Evolutionary conservation across 495 filamentous ascomycete genomes (phyloP).

Genomic region (Aspergillus baeticus): DNA sequence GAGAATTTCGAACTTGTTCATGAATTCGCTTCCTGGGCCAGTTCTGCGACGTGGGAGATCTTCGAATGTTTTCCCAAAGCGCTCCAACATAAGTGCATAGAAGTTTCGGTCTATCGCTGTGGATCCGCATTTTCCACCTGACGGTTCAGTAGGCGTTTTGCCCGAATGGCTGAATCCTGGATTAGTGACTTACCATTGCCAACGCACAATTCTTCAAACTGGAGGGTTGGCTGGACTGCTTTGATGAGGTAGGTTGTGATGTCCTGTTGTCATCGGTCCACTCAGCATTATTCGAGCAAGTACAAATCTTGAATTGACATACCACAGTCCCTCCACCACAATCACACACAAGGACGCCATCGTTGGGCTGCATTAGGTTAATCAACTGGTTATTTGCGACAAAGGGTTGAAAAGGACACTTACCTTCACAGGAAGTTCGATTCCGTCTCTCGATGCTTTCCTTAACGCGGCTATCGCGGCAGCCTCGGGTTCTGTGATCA

Average conservation of each 20-base stretch:
- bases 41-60: slow-evolving; percentile 8
- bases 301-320: neutral
- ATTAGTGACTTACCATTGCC: slow-evolving; percentile 12
- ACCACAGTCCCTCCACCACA: slow-evolving; percentile 44
- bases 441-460: neutral
- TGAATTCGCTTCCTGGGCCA: slow-evolving; percentile 21
- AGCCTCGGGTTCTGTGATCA: slow-evolving; percentile 60
- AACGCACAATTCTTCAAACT: slow-evolving; percentile 19
- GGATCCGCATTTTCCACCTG: slow-evolving; percentile 50
- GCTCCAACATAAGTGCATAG: slow-evolving; percentile 37
- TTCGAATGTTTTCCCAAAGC: slow-evolving; percentile 23
- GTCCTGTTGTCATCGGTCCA: slow-evolving; percentile 14
- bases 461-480: slow-evolving; percentile 26
- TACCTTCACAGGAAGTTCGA: neutral
- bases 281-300: neutral
- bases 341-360: slow-evolving; percentile 25
- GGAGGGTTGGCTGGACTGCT: slow-evolving; percentile 19
- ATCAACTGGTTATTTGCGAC: neutral
- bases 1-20: slow-evolving; percentile 22
- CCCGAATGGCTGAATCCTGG: no score
- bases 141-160: no score
- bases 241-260: slow-evolving; percentile 35
- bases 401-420: neutral
- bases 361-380: slow-evolving; percentile 1
- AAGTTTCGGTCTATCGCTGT: slow-evolving; percentile 52